A percentile compares a stretch with the other conserved stretches of the same genome.
These are phyloP conservation scores for Ceratobasidium sp. DNA, from an alignment of 1,284 basidiomycete genomes.

Conservation along the genomic window DNA sequence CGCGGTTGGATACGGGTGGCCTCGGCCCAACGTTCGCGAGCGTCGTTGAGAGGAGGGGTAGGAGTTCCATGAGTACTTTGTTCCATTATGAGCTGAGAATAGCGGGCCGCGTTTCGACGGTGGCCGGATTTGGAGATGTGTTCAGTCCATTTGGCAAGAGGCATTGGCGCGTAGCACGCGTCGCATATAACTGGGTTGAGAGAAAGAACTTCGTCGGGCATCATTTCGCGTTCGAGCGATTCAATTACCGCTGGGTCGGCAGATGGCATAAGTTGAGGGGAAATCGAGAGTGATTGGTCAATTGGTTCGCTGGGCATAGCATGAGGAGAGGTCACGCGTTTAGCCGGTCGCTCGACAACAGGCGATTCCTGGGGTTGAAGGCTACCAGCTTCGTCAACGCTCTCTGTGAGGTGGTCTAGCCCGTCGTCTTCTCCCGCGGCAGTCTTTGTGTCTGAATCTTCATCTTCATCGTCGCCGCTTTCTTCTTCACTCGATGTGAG, in stretches of 20 bases:
- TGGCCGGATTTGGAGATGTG: slow-evolving; percentile 29
- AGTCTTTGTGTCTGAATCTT: slow-evolving; percentile 11
- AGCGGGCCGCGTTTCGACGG: slow-evolving; percentile 33
- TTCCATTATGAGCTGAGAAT: slow-evolving; percentile 29
- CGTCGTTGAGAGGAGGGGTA: neutral
- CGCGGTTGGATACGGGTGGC: slow-evolving; percentile 34
- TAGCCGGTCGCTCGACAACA: neutral
- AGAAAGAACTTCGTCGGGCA: slow-evolving; percentile 37
- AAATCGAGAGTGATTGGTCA: slow-evolving; percentile 6
- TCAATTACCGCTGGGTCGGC: neutral
- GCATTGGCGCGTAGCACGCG: slow-evolving; percentile 38
- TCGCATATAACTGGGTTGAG: slow-evolving; percentile 40
- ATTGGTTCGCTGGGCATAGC: neutral
- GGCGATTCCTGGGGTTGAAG: slow-evolving; percentile 1
- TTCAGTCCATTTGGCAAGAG: slow-evolving; percentile 35
- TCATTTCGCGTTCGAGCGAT: slow-evolving; percentile 13
- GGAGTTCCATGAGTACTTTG: slow-evolving; percentile 3
- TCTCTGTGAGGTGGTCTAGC: slow-evolving; percentile 35
- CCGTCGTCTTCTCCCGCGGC: slow-evolving; percentile 38
- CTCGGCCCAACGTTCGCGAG: slow-evolving; percentile 41
- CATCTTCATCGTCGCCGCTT: slow-evolving; percentile 14
- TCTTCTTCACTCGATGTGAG: slow-evolving; percentile 34
- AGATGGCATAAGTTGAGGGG: slow-evolving; percentile 16
- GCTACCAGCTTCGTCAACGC: slow-evolving; percentile 15
- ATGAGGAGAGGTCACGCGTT: too few relatives aligned